These are phyloP conservation scores for Lentinus tigrinus DNA, from an alignment of 768 basidiomycete species.

Conservation along the genomic window DNA sequence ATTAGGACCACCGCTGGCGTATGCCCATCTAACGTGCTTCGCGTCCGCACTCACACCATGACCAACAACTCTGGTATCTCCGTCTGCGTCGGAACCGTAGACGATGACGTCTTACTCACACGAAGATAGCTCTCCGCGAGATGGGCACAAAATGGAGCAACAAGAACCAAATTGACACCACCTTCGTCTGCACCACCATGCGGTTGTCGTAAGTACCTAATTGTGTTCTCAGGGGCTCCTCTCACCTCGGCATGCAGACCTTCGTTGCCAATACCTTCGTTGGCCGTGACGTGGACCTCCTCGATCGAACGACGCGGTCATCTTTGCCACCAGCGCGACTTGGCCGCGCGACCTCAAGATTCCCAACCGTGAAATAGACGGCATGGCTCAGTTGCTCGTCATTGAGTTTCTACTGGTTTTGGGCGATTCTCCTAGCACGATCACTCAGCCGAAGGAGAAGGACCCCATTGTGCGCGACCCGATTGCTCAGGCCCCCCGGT, in stretches of 20 bases:
- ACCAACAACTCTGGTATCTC: slow-evolving; percentile 92
- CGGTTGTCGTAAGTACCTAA: no score
- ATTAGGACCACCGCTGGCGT: slow-evolving; percentile 91
- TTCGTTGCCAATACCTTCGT: no score
- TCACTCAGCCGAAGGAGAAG: slow-evolving; percentile 68
- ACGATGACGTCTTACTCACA: slow-evolving; percentile 73
- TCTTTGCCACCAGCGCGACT: no score
- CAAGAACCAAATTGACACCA: slow-evolving; percentile 95
- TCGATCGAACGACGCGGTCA: no score
- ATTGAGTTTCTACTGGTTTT: slow-evolving; percentile 80
- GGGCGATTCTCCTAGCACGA: slow-evolving; percentile 67
- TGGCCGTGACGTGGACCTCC: no score
- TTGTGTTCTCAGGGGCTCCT: no score
- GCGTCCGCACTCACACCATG: slow-evolving; percentile 90
- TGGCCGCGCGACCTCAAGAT: no score
- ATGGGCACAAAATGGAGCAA: slow-evolving; percentile 92
- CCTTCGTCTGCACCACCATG: slow-evolving; percentile 95
- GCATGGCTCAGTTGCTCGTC: slow-evolving; percentile 77
- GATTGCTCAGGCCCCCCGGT: slow-evolving; percentile 58
- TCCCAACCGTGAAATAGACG: no score
- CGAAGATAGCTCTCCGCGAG: slow-evolving; percentile 74
- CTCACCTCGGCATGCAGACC: no score
- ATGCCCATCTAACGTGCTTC: slow-evolving; percentile 79
- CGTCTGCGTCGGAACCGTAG: slow-evolving; percentile 91
- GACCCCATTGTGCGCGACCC: slow-evolving; percentile 55